phyloP scores from a whole-genome alignment of 441 rosid genomes.

The Francoa sonchifolia region DNA sequence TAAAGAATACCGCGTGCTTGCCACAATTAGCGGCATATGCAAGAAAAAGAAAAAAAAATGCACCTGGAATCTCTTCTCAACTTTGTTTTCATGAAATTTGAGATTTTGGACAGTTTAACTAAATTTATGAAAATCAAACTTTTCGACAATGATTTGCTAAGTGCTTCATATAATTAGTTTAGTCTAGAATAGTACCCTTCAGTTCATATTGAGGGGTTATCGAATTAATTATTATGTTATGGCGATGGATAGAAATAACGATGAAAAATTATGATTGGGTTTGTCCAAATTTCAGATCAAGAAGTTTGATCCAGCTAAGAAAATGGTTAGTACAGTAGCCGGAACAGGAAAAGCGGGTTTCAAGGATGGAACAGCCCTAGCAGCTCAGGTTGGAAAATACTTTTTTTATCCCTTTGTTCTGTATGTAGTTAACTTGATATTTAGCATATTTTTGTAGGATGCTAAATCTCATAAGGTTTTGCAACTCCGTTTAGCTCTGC shows the following conservation, averaged over 20 bases:
- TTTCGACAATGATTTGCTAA: too few relatives aligned
- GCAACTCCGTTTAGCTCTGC: too few relatives aligned
- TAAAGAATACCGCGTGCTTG: conserved; percentile 59
- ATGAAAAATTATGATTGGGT: not conserved
- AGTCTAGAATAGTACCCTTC: not conserved
- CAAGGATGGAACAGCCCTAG: conserved; percentile 60
- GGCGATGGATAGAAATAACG: too few relatives aligned
- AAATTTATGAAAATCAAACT: not conserved
- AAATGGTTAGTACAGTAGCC: conserved; percentile 62
- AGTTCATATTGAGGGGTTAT: too few relatives aligned
- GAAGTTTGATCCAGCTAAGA: conserved; percentile 66
- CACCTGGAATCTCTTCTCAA: too few relatives aligned
- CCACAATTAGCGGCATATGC: too few relatives aligned
- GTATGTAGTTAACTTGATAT: too few relatives aligned
- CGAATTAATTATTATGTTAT: too few relatives aligned
- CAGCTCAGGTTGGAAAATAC: conserved; percentile 53
- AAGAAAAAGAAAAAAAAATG: too few relatives aligned
- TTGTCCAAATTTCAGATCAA: conserved; percentile 47
- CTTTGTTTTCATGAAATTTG: not conserved
- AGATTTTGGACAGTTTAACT: not conserved
- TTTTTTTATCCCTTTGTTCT: not conserved
- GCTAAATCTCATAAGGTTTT: too few relatives aligned
- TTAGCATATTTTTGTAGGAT: too few relatives aligned
- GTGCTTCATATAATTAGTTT: too few relatives aligned
- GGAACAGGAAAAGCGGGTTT: conserved; percentile 98